A percentile compares a stretch with the other conserved stretches of the same genome.
Conservation (phyloP, 2,329 filamentous ascomycete genomes). For the Calonectria pteridis region DNA sequence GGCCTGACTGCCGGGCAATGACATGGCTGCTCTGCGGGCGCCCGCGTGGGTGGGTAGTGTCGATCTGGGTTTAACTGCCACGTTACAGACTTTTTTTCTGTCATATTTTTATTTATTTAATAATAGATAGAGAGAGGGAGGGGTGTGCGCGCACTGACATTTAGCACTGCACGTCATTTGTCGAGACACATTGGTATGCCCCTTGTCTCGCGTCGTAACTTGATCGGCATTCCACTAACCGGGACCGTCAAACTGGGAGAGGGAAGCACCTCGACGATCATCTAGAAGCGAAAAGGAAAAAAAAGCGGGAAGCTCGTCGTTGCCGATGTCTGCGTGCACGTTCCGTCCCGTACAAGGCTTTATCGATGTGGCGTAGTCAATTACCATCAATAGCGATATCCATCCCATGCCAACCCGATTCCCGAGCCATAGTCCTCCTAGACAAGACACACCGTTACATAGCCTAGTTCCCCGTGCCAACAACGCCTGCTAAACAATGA, state of each 20-base stretch:
- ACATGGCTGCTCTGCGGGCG: background rate
- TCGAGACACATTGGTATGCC: background rate
- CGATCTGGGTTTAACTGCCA: constrained; percentile 10
- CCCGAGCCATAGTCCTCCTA: background rate
- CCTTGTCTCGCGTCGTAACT: background rate
- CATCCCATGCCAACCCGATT: background rate
- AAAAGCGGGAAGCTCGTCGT: background rate
- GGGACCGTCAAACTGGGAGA: background rate
- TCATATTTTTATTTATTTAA: background rate
- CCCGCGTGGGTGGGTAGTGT: background rate
- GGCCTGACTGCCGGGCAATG: background rate
- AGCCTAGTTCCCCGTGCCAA: background rate
- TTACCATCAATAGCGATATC: background rate
- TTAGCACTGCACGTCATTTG: background rate
- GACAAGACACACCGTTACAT: background rate
- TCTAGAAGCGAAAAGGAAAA: background rate
- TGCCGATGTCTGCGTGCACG: background rate
- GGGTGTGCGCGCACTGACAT: background rate
- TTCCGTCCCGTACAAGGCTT: background rate
- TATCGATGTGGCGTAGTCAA: background rate
- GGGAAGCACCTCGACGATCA: background rate
- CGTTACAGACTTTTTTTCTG: background rate
- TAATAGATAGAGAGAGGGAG: no score
- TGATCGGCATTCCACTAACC: background rate
- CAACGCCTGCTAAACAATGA: constrained; percentile 15